Evolutionary conservation across 2,329 filamentous ascomycete genomes (phyloP).

Genomic region (Kalaharituber pfeilii): DNA sequence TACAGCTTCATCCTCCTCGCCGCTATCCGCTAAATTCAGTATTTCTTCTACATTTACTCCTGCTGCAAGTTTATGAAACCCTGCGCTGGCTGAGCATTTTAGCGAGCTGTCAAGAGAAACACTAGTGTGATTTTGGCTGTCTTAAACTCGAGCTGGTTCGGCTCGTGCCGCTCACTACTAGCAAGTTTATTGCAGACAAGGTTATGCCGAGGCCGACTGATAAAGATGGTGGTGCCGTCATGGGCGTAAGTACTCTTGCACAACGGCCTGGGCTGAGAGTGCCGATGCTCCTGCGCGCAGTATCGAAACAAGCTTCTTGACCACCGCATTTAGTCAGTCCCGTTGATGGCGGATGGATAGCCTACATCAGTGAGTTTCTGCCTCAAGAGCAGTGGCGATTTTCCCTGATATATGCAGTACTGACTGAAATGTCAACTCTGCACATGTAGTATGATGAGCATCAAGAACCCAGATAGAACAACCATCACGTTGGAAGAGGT

Average conservation of each 20-base stretch:
- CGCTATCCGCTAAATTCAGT: too few relatives aligned
- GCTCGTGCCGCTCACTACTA: too few relatives aligned
- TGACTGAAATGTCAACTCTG: background rate
- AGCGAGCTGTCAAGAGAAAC: too few relatives aligned
- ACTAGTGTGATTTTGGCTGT: too few relatives aligned
- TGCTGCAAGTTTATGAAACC: too few relatives aligned
- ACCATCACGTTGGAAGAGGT: constrained; percentile 5
- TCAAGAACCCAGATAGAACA: constrained; percentile 5
- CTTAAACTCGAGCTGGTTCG: too few relatives aligned
- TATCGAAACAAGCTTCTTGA: constrained; percentile 6
- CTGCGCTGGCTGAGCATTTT: too few relatives aligned
- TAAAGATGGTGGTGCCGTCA: constrained; percentile 5
- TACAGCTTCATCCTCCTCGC: too few relatives aligned
- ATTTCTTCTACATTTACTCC: too few relatives aligned
- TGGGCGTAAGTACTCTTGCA: constrained; percentile 1
- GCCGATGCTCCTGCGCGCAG: background rate
- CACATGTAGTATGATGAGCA: constrained; percentile 3
- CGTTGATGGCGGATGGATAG: background rate
- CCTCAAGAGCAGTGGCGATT: background rate
- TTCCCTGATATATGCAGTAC: background rate
- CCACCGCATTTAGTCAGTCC: background rate
- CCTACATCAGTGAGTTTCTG: constrained; percentile 1
- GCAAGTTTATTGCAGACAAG: constrained; percentile 10
- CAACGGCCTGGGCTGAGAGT: background rate
- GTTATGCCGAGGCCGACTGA: constrained; percentile 7